Conservation (phyloP, 1,284 basidiomycete species). For the Sanghuangporus baumii region DNA sequence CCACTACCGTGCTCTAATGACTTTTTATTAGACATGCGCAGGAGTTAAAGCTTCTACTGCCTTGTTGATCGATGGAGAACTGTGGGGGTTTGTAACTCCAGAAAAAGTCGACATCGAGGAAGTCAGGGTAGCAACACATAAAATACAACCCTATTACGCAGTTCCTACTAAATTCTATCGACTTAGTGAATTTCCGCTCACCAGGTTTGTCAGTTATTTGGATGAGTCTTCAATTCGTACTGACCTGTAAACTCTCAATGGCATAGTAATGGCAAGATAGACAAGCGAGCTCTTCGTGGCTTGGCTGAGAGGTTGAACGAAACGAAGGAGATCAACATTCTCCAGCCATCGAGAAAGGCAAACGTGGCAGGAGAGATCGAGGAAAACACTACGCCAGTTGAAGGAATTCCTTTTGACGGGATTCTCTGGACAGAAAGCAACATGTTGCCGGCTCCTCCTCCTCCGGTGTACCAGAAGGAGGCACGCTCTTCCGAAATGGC, state of each 20-base stretch:
- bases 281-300: constrained; percentile 43
- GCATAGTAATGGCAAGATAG: constrained; percentile 44
- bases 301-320: constrained; percentile 31
- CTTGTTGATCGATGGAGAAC: constrained; percentile 43
- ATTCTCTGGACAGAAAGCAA: constrained; percentile 7
- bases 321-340: constrained; percentile 11
- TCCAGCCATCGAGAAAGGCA: constrained; percentile 9
- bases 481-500: not conserved
- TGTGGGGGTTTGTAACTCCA: constrained; percentile 54
- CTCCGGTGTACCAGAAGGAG: constrained; percentile 16
- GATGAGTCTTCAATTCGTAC: not conserved
- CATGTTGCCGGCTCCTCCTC: constrained; percentile 7
- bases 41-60: constrained; percentile 44
- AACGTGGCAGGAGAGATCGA: not conserved
- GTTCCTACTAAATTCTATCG: constrained; percentile 43
- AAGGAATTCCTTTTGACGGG: not conserved
- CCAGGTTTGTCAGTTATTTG: constrained; percentile 32
- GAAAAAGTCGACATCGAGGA: constrained; percentile 32
- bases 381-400: not conserved
- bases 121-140: constrained; percentile 38
- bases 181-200: constrained; percentile 44
- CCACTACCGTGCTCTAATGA: constrained; percentile 6
- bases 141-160: constrained; percentile 55
- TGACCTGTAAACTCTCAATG: not conserved
- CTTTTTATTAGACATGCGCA: constrained; percentile 32